These are phyloP conservation scores for Straminergon stramineum DNA, from an alignment of 225 moss, liverwort and hornwort species.

Conservation along the genomic window DNA sequence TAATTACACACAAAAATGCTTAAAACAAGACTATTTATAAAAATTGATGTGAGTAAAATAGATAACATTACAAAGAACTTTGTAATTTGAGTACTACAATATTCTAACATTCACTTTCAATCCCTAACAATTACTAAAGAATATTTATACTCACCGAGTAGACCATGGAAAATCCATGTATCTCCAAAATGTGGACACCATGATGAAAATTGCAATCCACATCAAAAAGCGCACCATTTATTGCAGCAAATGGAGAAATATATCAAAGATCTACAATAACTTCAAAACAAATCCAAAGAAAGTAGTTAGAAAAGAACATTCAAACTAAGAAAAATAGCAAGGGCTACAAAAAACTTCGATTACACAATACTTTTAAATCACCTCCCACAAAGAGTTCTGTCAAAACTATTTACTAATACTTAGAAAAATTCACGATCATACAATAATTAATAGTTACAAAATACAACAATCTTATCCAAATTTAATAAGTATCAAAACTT, in stretches of 20 bases:
- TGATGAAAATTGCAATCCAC: not conserved
- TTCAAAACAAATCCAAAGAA: not conserved
- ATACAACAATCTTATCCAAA: not conserved
- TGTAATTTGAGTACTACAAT: not conserved
- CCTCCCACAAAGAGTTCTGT: not conserved
- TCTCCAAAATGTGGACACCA: not conserved
- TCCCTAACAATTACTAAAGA: not conserved
- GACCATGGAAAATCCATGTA: not conserved
- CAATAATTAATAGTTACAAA: no score
- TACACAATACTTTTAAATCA: not conserved
- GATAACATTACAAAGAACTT: not conserved
- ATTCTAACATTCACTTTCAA: not conserved
- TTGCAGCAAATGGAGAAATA: no score
- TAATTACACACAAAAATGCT: not conserved
- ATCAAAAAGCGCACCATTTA: not conserved
- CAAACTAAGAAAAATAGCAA: not conserved
- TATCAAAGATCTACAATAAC: not conserved
- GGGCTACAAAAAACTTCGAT: rapidly evolving
- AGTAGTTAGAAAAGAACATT: not conserved
- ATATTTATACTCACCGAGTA: not conserved
- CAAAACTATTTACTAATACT: not conserved
- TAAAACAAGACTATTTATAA: not conserved
- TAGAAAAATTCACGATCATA: not conserved
- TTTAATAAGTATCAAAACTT: not conserved
- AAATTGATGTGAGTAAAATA: not conserved